These are phyloP conservation scores for Hemisphaericaspora subhashii DNA, from an alignment of 1,139 yeast genomes.

Conservation along the genomic window DNA sequence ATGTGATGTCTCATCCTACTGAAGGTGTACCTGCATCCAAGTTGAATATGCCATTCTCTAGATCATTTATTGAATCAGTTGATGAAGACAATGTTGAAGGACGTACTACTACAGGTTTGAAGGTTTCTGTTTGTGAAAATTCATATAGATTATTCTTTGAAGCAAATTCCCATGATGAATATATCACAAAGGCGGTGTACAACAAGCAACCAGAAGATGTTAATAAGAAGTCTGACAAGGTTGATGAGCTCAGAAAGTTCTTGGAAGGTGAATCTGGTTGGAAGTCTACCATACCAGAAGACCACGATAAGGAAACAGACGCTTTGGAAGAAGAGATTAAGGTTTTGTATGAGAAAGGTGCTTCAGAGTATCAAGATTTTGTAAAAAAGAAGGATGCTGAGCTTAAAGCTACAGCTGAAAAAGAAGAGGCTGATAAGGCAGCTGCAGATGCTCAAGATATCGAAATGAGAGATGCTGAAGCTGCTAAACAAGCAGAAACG, in stretches of 20 bases:
- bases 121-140: conserved; percentile 77
- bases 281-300: conserved; percentile 33
- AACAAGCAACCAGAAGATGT: conserved; percentile 30
- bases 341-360: conserved; percentile 34
- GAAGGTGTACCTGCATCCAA: conserved; percentile 92
- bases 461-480: conserved; percentile 13
- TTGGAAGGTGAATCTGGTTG: conserved; percentile 41
- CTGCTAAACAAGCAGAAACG: conserved; percentile 7
- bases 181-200: conserved; percentile 56
- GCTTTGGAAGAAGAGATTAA: conserved; percentile 24
- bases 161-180: conserved; percentile 78
- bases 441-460: conserved; percentile 9
- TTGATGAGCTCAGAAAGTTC: conserved; percentile 25
- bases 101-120: conserved; percentile 66
- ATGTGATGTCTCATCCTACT: conserved; percentile 93
- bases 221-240: conserved; percentile 25
- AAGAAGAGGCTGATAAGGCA: conserved; percentile 5
- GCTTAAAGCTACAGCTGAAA: conserved; percentile 14
- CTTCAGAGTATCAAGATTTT: conserved; percentile 27
- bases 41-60: conserved; percentile 71
- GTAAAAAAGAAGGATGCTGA: conserved; percentile 11
- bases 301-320: conserved; percentile 18
- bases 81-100: conserved; percentile 68
- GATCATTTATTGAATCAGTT: conserved; percentile 56
- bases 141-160: conserved; percentile 83